phyloP scores from a whole-genome alignment of 108 stramenopile species.

The Stephanodiscus minutulus region DNA sequence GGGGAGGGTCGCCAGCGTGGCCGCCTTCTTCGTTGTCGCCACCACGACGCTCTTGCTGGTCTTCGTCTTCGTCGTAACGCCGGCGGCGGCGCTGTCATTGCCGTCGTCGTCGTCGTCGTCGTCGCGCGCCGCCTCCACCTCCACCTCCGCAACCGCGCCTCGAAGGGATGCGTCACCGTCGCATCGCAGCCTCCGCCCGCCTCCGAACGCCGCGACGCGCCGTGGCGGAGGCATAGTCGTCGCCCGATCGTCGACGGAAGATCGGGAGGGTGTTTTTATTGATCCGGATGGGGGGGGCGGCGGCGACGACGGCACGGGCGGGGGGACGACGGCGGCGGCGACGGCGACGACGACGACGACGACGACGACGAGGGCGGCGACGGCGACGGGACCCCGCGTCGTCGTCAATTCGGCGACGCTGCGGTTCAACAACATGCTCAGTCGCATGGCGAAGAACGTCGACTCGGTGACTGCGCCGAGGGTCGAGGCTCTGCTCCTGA shows the following conservation, averaged over 20 bases:
- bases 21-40: background rate
- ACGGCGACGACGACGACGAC: background rate
- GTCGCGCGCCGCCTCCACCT: background rate
- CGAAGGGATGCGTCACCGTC: too few relatives aligned
- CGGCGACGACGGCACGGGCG: too few relatives aligned
- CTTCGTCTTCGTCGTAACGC: background rate
- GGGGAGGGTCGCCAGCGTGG: background rate
- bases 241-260: background rate
- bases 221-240: background rate
- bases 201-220: background rate
- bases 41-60: background rate
- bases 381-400: background rate
- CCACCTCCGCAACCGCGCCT: too few relatives aligned
- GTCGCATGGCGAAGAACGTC: conserved; percentile 27
- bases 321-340: too few relatives aligned
- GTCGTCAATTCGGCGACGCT: conserved; percentile 45
- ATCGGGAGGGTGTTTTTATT: background rate
- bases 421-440: conserved; percentile 43
- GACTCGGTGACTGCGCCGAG: conserved; percentile 40
- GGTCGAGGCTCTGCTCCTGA: conserved; percentile 26
- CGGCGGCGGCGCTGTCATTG: background rate
- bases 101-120: conserved; percentile 29
- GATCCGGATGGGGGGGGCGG: background rate
- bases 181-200: background rate
- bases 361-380: background rate